Evolutionary conservation across 2,329 filamentous ascomycete genomes (phyloP).

Genomic region (Microascus cirrosus): DNA sequence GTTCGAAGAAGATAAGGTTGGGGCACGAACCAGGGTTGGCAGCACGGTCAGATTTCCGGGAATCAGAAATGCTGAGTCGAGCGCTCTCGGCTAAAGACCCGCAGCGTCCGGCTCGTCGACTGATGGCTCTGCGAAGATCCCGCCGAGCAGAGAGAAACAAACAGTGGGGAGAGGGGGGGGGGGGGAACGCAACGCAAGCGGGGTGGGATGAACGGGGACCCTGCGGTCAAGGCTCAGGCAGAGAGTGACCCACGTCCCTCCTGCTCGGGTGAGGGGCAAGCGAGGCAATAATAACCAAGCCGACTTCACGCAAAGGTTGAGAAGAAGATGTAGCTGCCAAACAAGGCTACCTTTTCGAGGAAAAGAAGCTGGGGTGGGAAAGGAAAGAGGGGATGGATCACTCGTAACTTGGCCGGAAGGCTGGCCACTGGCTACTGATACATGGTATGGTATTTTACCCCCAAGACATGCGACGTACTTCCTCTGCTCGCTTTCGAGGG

Average conservation of each 20-base stretch:
- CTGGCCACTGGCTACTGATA: background rate
- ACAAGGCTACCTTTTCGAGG: background rate
- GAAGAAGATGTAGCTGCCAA: background rate
- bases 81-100: background rate
- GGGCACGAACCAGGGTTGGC: background rate
- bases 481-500: background rate
- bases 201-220: background rate
- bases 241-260: no score
- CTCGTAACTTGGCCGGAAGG: background rate
- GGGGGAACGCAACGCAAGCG: background rate
- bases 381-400: background rate
- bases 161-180: background rate
- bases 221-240: background rate
- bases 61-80: background rate
- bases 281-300: background rate
- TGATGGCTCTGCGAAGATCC: background rate
- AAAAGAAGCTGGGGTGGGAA: background rate
- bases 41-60: background rate
- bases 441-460: background rate
- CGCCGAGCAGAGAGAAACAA: background rate
- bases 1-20: background rate
- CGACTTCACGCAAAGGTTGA: background rate
- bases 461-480: background rate
- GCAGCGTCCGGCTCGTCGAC: background rate
- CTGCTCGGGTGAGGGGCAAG: no score